Conservation (phyloP, 164 flowering plant genomes). For the Taxillus chinensis region DNA sequence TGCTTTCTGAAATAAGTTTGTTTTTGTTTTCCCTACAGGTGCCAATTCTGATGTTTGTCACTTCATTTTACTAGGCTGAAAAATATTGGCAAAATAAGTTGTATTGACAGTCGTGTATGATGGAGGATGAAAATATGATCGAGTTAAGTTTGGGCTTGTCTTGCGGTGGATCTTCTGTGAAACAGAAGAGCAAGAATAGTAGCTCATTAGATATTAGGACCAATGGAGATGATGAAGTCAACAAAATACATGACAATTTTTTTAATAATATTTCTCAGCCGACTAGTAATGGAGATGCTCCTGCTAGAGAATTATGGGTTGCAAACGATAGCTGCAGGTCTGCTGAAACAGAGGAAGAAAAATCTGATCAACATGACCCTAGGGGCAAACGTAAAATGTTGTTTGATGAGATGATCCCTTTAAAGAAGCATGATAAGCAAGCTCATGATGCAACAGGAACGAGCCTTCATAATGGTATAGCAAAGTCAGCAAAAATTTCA, state of each 20-base stretch:
- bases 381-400: conserved; percentile 42
- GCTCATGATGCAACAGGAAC: conserved; percentile 33
- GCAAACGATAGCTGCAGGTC: conserved; percentile 19
- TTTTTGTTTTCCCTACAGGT: not conserved
- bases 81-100: not conserved
- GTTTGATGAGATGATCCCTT: conserved; percentile 41
- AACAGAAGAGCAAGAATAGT: conserved; percentile 41
- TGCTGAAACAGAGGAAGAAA: conserved; percentile 35
- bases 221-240: conserved; percentile 47
- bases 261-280: conserved; percentile 45
- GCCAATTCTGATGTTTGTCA: not conserved
- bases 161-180: conserved; percentile 56
- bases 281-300: conserved; percentile 31
- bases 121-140: conserved; percentile 85
- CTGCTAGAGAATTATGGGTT: conserved; percentile 40
- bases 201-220: conserved; percentile 33
- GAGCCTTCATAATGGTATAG: not conserved
- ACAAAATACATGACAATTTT: conserved; percentile 49
- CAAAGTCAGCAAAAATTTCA: conserved; percentile 23
- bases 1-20: not conserved
- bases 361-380: conserved; percentile 11
- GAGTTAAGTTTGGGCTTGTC: conserved; percentile 81
- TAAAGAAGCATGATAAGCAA: conserved; percentile 60
- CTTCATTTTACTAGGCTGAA: not conserved
- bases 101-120: conserved; percentile 7